Conservation (phyloP, 805 yeast species). For the Starmerella davenportii region DNA sequence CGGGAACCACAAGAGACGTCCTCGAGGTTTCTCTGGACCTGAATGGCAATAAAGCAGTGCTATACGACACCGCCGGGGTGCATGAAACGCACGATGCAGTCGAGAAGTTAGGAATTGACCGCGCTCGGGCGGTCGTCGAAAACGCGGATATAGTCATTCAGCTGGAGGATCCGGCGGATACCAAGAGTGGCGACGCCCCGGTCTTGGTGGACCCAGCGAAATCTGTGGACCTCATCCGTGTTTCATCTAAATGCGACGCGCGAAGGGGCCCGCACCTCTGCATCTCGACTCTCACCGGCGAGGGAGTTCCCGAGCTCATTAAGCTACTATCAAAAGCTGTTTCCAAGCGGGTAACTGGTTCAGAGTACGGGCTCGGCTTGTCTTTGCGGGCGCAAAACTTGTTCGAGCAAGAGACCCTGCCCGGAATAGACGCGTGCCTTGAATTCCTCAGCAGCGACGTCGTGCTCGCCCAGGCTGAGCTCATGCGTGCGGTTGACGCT, state of each 20-base stretch:
- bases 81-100: slow-evolving; percentile 36
- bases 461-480: slow-evolving; percentile 61
- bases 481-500: slow-evolving; percentile 60
- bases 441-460: slow-evolving; percentile 34
- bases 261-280: background rate
- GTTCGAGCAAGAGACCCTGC: slow-evolving; percentile 53
- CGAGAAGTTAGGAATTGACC: slow-evolving; percentile 62
- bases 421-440: slow-evolving; percentile 37
- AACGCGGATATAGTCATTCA: slow-evolving; percentile 45
- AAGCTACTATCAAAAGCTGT: slow-evolving; percentile 25
- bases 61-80: slow-evolving; percentile 91
- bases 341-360: background rate
- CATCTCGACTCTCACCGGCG: slow-evolving; percentile 43
- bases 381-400: slow-evolving; percentile 65
- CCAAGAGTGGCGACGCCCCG: background rate
- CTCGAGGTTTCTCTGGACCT: slow-evolving; percentile 68
- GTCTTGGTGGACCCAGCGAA: no score
- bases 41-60: slow-evolving; percentile 61
- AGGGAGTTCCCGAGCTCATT: slow-evolving; percentile 38
- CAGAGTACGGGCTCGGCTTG: slow-evolving; percentile 28
- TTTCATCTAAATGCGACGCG: background rate
- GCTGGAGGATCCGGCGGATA: background rate
- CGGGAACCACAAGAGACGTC: slow-evolving; percentile 88
- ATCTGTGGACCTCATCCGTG: no score
- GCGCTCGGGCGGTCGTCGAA: slow-evolving; percentile 46